Conservation (phyloP, 441 rosid species). For the Corymbia calophylla region DNA sequence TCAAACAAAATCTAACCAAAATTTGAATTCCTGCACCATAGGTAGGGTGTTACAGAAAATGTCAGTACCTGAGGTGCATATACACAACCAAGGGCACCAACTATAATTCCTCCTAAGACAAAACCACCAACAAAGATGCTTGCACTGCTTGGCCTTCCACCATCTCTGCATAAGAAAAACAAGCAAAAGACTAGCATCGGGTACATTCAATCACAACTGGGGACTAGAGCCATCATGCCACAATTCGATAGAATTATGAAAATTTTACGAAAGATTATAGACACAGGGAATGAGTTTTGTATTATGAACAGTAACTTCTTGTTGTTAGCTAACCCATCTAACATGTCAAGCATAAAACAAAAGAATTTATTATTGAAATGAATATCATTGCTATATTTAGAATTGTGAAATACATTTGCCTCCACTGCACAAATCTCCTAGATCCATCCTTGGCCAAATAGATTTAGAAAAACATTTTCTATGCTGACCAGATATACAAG, state of each 20-base stretch:
- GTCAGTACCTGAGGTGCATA: background rate
- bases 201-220: background rate
- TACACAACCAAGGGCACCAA: background rate
- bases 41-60: background rate
- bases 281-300: background rate
- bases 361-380: background rate
- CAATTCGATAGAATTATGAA: background rate
- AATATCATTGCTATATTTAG: background rate
- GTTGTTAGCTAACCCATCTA: background rate
- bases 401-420: background rate
- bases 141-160: background rate
- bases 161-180: background rate
- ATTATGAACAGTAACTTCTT: background rate
- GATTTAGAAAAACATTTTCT: background rate
- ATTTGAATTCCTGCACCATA: background rate
- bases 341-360: background rate
- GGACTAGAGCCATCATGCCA: background rate
- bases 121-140: background rate
- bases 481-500: background rate
- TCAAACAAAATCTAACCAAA: background rate
- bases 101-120: slow-evolving; percentile 1
- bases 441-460: background rate
- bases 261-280: background rate
- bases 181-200: background rate
- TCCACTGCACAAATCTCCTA: background rate